Evolutionary conservation across 78 protist species (phyloP).

Genomic region (Diacronema lutheri): DNA sequence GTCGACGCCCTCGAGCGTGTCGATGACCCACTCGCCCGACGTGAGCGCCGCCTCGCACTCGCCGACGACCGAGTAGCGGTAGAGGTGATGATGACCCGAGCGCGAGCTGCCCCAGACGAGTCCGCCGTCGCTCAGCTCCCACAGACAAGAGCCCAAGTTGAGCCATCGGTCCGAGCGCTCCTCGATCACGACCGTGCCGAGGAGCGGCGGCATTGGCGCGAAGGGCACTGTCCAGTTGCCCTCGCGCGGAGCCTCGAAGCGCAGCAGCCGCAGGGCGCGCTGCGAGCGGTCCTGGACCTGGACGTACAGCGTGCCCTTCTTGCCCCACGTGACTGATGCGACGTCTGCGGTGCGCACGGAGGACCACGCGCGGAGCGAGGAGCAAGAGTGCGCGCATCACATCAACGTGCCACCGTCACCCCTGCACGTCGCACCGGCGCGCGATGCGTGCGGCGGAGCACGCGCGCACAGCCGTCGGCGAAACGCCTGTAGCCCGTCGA

Average conservation of each 20-base stretch:
- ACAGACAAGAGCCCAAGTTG: not conserved
- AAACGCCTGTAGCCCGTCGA: too few species aligned
- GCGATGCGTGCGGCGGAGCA: too few species aligned
- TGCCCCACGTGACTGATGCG: too few species aligned
- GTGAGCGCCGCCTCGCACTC: not conserved
- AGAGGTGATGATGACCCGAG: not conserved
- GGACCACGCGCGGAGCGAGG: too few species aligned
- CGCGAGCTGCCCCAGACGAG: not conserved
- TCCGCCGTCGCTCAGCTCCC: not conserved
- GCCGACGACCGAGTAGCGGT: not conserved
- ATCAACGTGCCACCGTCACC: too few species aligned
- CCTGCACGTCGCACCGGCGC: too few species aligned
- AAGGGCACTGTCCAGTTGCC: too few species aligned
- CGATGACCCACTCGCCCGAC: not conserved
- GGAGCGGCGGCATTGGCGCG: not conserved
- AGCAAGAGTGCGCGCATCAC: too few species aligned
- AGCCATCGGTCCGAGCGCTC: not conserved
- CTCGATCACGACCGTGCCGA: not conserved
- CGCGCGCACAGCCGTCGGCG: too few species aligned
- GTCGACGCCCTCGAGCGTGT: not conserved
- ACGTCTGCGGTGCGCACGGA: too few species aligned
- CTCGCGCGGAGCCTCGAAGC: not conserved
- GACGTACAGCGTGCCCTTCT: not conserved
- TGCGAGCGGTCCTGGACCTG: not conserved
- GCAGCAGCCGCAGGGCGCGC: not conserved